phyloP scores from a whole-genome alignment of 495 filamentous ascomycete genomes.

The Penicillium ucsense region DNA sequence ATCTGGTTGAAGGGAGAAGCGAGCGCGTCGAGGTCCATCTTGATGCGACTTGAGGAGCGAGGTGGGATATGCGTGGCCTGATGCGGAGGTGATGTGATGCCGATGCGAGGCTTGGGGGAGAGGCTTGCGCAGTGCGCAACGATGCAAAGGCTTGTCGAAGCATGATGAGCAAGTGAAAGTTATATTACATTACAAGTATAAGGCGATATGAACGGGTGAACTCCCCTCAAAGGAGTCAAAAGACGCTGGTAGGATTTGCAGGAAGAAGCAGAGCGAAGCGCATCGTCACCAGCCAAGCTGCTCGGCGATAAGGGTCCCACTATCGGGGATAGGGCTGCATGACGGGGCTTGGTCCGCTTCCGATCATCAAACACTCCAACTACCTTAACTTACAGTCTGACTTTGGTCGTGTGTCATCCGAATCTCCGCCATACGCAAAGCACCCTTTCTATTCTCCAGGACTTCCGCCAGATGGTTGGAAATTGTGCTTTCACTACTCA shows the following conservation, averaged over 20 bases:
- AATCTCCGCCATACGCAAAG: background rate
- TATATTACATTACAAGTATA: too few species aligned
- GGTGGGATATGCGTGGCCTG: background rate
- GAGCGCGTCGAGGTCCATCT: background rate
- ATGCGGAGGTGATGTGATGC: background rate
- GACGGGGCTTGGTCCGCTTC: too few species aligned
- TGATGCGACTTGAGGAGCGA: background rate
- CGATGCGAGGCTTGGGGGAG: background rate
- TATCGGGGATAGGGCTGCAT: constrained; percentile 1
- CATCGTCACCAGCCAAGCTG: background rate
- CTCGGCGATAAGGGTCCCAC: constrained; percentile 10
- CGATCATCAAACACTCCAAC: too few species aligned
- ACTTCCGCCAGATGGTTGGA: too few species aligned
- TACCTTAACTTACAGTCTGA: too few species aligned
- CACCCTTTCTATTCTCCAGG: background rate
- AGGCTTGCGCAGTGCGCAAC: background rate
- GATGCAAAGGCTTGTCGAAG: background rate
- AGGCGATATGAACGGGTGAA: too few species aligned
- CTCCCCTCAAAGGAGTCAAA: background rate
- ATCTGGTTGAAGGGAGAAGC: background rate
- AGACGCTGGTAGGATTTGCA: background rate
- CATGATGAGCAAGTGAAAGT: background rate
- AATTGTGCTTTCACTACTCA: constrained; percentile 7
- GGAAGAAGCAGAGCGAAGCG: background rate
- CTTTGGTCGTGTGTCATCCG: too few species aligned